A percentile compares a stretch with the other conserved stretches of the same genome.
phyloP scores from a whole-genome alignment of 305 asterid genomes.

The Ajuga reptans region DNA sequence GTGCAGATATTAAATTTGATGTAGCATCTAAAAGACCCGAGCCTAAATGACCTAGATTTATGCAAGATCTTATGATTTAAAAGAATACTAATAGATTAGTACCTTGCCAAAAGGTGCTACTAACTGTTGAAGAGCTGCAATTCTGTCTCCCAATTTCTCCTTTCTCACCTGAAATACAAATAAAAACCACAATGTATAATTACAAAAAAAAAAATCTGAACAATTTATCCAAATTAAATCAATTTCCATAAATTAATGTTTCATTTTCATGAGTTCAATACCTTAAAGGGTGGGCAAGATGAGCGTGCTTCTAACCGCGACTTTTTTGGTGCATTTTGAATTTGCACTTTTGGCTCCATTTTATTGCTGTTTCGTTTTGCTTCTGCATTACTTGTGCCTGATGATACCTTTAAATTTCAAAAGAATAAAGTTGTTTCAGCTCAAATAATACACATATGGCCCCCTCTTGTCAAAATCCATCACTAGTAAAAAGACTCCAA shows the following conservation, averaged over 20 bases:
- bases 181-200: too few relatives aligned
- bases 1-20: too few relatives aligned
- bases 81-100: neutral
- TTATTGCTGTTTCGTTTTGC: conserved; percentile 38
- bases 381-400: conserved; percentile 39
- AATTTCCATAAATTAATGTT: too few relatives aligned
- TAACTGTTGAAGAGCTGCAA: conserved; percentile 80
- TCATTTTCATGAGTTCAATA: too few relatives aligned
- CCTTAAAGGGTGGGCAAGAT: conserved; percentile 85
- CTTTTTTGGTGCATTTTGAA: conserved; percentile 45
- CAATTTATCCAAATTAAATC: neutral
- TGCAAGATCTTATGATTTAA: too few relatives aligned
- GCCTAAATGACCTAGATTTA: too few relatives aligned
- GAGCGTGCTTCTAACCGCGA: conserved; percentile 55
- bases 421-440: conserved; percentile 17
- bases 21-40: too few relatives aligned
- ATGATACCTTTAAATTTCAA: conserved; percentile 34
- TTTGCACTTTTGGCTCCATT: conserved; percentile 47
- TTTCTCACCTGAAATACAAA: conserved; percentile 52
- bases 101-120: conserved; percentile 98
- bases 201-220: neutral
- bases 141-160: conserved; percentile 87
- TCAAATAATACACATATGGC: conserved; percentile 25
- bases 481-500: conserved; percentile 29
- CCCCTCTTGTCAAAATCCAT: conserved; percentile 40